phyloP scores from a whole-genome alignment of 2,329 filamentous ascomycete species.

The Aureobasidium namibiae region DNA sequence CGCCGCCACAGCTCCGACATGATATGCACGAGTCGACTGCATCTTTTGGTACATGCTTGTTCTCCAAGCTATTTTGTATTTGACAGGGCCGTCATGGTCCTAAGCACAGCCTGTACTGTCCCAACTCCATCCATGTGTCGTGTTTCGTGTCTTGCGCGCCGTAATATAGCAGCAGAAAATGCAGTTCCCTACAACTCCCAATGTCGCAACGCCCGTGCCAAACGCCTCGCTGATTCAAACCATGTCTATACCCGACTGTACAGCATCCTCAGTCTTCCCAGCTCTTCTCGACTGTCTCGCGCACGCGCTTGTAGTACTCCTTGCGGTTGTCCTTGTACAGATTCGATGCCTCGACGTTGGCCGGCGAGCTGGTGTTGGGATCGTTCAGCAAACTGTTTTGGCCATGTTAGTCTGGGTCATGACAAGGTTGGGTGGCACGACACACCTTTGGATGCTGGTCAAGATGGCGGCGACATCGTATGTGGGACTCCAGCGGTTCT shows the following conservation, averaged over 20 bases:
- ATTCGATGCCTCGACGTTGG: conserved; percentile 96
- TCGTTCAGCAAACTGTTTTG: conserved; percentile 76
- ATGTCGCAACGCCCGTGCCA: conserved; percentile 7
- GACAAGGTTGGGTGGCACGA: neutral
- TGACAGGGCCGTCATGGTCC: neutral
- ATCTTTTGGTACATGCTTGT: neutral
- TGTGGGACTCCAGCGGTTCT: conserved; percentile 97
- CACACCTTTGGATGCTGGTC: conserved; percentile 92
- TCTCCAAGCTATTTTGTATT: neutral
- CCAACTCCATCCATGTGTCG: neutral
- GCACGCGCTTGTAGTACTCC: conserved; percentile 90
- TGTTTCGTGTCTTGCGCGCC: neutral
- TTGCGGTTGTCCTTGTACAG: conserved; percentile 97
- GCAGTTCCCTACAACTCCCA: neutral
- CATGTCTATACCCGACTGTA: neutral
- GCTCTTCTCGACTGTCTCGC: conserved; percentile 97
- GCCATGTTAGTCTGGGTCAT: neutral
- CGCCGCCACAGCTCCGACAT: neutral
- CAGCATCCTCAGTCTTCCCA: conserved; percentile 57
- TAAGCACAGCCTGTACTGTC: neutral
- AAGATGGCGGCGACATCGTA: conserved; percentile 96
- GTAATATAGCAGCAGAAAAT: neutral
- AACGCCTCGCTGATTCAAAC: conserved; percentile 13
- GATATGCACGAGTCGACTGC: neutral
- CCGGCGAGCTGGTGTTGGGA: conserved; percentile 95